Base-by-base conservation (phyloP, 2,329 filamentous ascomycete species). In the Colletotrichum theobromicola region DNA sequence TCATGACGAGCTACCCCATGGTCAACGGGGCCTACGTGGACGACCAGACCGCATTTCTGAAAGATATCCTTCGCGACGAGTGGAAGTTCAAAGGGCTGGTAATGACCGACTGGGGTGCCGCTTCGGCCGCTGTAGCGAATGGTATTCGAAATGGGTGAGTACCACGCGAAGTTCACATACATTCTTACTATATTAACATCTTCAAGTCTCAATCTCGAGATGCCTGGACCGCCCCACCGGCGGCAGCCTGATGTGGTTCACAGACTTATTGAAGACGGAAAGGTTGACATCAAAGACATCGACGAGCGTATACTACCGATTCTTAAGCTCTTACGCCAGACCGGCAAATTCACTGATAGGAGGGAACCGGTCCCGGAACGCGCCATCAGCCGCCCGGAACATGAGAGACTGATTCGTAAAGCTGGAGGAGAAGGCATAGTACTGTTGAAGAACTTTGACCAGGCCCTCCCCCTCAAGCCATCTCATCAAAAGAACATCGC, bases 391-490 rank as follows among this genome's bases (percentile, higher is more conserved):
- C 66, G 46, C 7, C 66, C 70, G 8, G 67, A 71, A 63, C 71
- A 76, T 28, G 62, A 62, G 13, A 66, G 70, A 24, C 64, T 77
- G 4, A 72, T 76, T 34, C 69, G 77, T 10, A 61, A 77, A 24
- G 68, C 75, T 16, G 93, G 92, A 15, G 89, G 90, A 4, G 93
- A 95, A 79, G 91, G 91, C 5, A 91, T 94, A 12, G 93, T 95
- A 1, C 86, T 95, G 18, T 84, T 95, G 60, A 95, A 95, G 83
- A 96, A 96, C 76, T 89, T 94, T 18, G 88, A 88, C 35, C 84
- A 85, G 10, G 80, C 92, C 0, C 85, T 96, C 2, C 94, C 94
- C 1, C 82, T 93, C 2, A 88, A 88, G 30, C 68, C 73, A 34
- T 65, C 65, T 21, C 46, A 57, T 30, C 28, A 61, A 18, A 91